Conservation (phyloP, 23 red algal genomes). For the Rhodosorus marinus region DNA sequence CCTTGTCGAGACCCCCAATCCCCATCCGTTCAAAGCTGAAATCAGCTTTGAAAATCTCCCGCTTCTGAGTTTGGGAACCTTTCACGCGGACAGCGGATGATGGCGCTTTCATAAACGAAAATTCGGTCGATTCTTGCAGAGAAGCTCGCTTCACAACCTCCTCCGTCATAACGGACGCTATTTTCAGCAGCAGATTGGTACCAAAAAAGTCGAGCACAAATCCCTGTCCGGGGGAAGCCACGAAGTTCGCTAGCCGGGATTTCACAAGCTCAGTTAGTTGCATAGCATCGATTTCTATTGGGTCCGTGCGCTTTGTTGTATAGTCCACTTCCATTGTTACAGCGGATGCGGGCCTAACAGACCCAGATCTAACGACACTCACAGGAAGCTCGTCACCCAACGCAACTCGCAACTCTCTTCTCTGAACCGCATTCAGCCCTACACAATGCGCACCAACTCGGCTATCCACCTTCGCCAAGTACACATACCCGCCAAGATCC, state of each 20-base stretch:
- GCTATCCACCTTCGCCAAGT: conserved; percentile 11
- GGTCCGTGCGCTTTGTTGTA: conserved; percentile 8
- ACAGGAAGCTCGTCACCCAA: conserved; percentile 53
- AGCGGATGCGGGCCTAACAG: conserved; percentile 15
- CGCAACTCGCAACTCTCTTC: conserved; percentile 62
- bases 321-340: conserved; percentile 73
- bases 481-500: conserved; percentile 8
- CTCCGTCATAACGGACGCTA: conserved; percentile 6
- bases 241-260: conserved; percentile 18
- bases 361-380: conserved; percentile 18
- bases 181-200: neutral
- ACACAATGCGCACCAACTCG: conserved; percentile 21
- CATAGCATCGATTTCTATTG: conserved; percentile 33
- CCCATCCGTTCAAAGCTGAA: conserved; percentile 98
- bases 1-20: conserved; percentile 92
- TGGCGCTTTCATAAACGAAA: conserved; percentile 52
- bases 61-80: conserved; percentile 11
- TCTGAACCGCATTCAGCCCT: conserved; percentile 71
- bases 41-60: conserved; percentile 74
- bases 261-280: conserved; percentile 25
- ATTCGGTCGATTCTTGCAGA: conserved; percentile 10
- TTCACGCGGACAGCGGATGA: conserved; percentile 30
- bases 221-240: conserved; percentile 6
- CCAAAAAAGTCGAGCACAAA: neutral
- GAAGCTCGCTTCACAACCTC: conserved; percentile 20